Percentiles rank a stretch among this genome's conserved stretches.
phyloP scores from a whole-genome alignment of 2,329 filamentous ascomycete genomes.

The Cyphellophora attinorum region DNA sequence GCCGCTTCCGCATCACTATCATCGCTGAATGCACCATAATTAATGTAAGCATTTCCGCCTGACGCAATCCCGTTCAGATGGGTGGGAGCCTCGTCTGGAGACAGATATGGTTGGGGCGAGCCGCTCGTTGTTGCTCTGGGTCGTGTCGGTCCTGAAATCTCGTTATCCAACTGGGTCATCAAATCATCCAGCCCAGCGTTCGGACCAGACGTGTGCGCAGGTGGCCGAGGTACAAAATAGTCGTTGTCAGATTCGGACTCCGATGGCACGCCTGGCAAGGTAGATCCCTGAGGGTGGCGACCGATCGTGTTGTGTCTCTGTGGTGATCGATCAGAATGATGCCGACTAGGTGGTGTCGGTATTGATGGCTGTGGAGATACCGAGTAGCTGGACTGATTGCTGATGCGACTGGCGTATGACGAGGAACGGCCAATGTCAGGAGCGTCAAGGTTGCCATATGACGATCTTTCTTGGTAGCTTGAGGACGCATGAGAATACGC shows the following conservation, averaged over 20 bases:
- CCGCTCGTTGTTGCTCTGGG: neutral
- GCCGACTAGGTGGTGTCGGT: constrained; percentile 40
- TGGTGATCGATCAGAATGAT: constrained; percentile 40
- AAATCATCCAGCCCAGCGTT: constrained; percentile 4
- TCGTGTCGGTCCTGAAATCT: constrained; percentile 13
- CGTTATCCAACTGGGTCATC: constrained; percentile 18
- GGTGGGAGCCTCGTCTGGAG: constrained; percentile 34
- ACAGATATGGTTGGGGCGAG: constrained; percentile 19
- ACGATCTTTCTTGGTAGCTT: constrained; percentile 12
- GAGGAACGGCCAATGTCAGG: constrained; percentile 15
- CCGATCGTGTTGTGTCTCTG: constrained; percentile 43
- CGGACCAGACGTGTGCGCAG: neutral
- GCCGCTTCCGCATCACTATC: constrained; percentile 84
- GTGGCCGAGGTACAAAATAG: constrained; percentile 10
- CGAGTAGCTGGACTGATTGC: constrained; percentile 23
- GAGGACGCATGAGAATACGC: constrained; percentile 18
- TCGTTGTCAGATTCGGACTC: constrained; percentile 30
- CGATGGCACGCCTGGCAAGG: constrained; percentile 48
- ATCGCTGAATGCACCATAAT: constrained; percentile 47
- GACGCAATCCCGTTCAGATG: constrained; percentile 41
- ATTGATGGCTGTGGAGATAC: constrained; percentile 28
- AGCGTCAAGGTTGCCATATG: constrained; percentile 8
- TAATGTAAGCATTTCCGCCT: constrained; percentile 35
- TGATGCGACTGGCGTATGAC: constrained; percentile 17
- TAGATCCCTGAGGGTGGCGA: constrained; percentile 48